phyloP scores from a whole-genome alignment of 345 rosid genomes.

The Turnera subulata region DNA sequence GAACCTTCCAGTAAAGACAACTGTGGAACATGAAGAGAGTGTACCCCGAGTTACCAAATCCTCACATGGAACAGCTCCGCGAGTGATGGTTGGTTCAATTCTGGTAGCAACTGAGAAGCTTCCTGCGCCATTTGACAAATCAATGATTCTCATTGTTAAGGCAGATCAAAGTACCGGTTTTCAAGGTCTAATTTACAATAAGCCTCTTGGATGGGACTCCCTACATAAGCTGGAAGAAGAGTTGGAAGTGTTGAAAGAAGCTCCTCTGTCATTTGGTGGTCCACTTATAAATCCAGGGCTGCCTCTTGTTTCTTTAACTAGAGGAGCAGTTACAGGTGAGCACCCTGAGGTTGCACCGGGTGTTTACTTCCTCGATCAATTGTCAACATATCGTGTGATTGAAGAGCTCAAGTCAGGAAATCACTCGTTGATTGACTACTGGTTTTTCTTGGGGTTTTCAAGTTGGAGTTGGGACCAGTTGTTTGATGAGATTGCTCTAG shows the following conservation, averaged over 20 bases:
- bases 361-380: conserved; percentile 64
- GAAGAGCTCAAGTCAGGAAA: conserved; percentile 46
- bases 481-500: conserved; percentile 57
- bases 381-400: conserved; percentile 39
- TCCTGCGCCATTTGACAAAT: conserved; percentile 52
- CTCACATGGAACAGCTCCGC: conserved; percentile 22
- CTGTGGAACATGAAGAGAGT: conserved; percentile 18
- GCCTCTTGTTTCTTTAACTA: conserved; percentile 67
- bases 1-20: conserved; percentile 28
- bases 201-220: conserved; percentile 65
- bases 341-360: conserved; percentile 58
- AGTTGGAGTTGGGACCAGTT: conserved; percentile 84
- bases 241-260: conserved; percentile 54
- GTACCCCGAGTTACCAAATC: conserved; percentile 19
- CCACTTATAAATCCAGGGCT: conserved; percentile 52
- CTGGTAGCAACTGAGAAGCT: conserved; percentile 68
- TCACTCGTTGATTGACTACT: conserved; percentile 45
- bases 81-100: conserved; percentile 54
- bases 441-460: conserved; percentile 88
- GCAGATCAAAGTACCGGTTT: conserved; percentile 49
- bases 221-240: conserved; percentile 49
- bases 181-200: conserved; percentile 78
- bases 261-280: conserved; percentile 67
- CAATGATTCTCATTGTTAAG: conserved; percentile 61
- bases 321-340: conserved; percentile 25